A percentile compares a stretch with the other conserved stretches of the same genome.
Evolutionary conservation across 2,329 filamentous ascomycete genomes (phyloP).

Genomic region (Pseudogymnoascus sp.): DNA sequence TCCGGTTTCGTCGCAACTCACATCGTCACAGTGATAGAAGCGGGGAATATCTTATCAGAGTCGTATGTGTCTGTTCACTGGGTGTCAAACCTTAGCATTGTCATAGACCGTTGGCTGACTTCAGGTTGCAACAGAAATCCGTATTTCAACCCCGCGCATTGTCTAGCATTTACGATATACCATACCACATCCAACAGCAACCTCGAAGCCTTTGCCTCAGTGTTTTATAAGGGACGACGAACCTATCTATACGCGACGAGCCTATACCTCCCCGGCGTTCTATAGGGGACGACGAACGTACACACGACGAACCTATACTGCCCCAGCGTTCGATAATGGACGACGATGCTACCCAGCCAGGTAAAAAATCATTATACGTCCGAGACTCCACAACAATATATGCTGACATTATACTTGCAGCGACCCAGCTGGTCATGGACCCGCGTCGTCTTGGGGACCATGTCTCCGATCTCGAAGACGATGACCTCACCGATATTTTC

Average conservation of each 20-base stretch:
- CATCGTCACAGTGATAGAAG: not conserved
- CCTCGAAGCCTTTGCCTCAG: not conserved
- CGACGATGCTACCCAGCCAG: not conserved
- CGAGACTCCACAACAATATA: not conserved
- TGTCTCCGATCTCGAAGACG: constrained; percentile 73
- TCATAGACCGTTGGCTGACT: not conserved
- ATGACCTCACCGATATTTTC: constrained; percentile 81
- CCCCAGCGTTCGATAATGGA: not conserved
- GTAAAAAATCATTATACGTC: not conserved
- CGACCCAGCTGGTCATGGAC: constrained; percentile 75
- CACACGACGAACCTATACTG: not conserved
- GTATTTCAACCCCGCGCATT: not conserved
- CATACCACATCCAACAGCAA: not conserved
- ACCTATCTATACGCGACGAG: not conserved
- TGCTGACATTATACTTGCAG: constrained; percentile 29
- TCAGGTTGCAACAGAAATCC: not conserved
- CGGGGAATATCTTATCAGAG: not conserved
- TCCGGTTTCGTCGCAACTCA: not conserved
- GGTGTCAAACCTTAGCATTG: not conserved
- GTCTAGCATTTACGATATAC: not conserved
- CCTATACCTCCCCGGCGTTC: not conserved
- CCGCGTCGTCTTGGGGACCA: constrained; percentile 71
- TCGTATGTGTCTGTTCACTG: not conserved
- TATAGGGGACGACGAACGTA: not conserved
- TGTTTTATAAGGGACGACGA: not conserved